Conservation (phyloP, 1,284 basidiomycete genomes). For the Chalciporus sp. region DNA sequence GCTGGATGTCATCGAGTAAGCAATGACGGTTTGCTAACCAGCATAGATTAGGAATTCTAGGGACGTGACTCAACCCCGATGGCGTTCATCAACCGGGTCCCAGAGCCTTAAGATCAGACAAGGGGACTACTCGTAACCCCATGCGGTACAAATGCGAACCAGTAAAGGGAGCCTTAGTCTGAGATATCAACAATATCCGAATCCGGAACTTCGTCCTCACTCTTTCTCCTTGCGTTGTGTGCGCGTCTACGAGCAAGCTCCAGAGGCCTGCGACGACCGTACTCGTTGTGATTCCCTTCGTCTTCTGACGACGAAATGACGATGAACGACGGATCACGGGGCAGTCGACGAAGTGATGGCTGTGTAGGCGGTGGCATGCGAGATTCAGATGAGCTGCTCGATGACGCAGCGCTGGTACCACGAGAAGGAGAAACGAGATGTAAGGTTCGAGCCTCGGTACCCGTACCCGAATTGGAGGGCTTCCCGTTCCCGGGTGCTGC, state of each 20-base stretch:
- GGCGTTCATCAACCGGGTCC: constrained; percentile 66
- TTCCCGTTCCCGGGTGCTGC: constrained; percentile 4
- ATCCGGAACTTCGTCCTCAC: constrained; percentile 15
- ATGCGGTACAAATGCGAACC: no score
- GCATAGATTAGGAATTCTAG: constrained; percentile 55
- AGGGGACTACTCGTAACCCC: no score
- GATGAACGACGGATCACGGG: constrained; percentile 30
- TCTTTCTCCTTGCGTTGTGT: constrained; percentile 6
- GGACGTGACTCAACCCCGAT: constrained; percentile 72
- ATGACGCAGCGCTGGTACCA: constrained; percentile 14
- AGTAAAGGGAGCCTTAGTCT: constrained; percentile 21
- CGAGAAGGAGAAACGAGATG: constrained; percentile 11
- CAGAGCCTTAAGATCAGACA: not conserved
- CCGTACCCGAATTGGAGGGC: constrained; percentile 12
- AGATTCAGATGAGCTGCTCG: constrained; percentile 17
- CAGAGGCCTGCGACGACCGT: not conserved
- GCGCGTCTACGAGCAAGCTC: constrained; percentile 9
- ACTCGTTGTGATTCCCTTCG: constrained; percentile 7
- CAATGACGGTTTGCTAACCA: not conserved
- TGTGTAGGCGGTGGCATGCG: constrained; percentile 19
- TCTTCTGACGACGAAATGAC: constrained; percentile 28
- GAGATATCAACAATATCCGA: constrained; percentile 34
- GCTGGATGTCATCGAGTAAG: constrained; percentile 34
- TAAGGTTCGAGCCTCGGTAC: constrained; percentile 17
- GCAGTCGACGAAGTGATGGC: constrained; percentile 12